phyloP scores from a whole-genome alignment of 2,329 filamentous ascomycete species.

The Teratosphaeria pseudoeucalypti region DNA sequence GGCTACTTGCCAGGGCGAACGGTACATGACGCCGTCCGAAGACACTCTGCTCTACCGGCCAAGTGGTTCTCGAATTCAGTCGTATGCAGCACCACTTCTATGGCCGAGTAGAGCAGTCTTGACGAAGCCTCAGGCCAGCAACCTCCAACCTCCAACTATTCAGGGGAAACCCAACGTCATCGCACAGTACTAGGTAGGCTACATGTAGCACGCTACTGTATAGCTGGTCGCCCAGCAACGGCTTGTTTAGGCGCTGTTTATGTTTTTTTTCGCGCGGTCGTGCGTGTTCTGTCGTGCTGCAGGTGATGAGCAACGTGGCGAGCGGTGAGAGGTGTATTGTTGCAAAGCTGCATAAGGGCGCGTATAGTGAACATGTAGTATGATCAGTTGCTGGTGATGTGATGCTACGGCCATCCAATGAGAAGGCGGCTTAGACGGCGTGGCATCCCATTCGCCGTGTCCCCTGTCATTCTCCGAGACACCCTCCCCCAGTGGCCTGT shows the following conservation, averaged over 20 bases:
- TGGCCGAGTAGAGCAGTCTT: too few species aligned
- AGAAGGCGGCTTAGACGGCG: neutral
- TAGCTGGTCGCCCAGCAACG: neutral
- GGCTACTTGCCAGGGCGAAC: too few species aligned
- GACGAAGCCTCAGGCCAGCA: too few species aligned
- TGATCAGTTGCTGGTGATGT: neutral
- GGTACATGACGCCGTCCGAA: too few species aligned
- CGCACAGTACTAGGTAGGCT: neutral
- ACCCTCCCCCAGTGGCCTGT: too few species aligned
- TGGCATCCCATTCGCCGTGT: neutral
- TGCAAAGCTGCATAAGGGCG: neutral
- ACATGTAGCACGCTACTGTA: too few species aligned
- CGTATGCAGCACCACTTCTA: too few species aligned
- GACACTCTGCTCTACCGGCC: too few species aligned
- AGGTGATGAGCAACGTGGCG: neutral
- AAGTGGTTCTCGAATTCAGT: too few species aligned
- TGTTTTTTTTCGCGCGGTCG: neutral
- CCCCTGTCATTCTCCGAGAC: neutral
- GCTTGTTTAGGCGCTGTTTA: neutral
- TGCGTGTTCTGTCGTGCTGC: neutral
- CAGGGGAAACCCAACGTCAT: neutral
- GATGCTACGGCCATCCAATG: neutral
- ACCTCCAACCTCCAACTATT: too few species aligned
- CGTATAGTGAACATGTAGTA: neutral
- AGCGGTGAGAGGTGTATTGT: neutral